phyloP scores from a whole-genome alignment of 2,329 filamentous ascomycete species.

The Monascus ruber region DNA sequence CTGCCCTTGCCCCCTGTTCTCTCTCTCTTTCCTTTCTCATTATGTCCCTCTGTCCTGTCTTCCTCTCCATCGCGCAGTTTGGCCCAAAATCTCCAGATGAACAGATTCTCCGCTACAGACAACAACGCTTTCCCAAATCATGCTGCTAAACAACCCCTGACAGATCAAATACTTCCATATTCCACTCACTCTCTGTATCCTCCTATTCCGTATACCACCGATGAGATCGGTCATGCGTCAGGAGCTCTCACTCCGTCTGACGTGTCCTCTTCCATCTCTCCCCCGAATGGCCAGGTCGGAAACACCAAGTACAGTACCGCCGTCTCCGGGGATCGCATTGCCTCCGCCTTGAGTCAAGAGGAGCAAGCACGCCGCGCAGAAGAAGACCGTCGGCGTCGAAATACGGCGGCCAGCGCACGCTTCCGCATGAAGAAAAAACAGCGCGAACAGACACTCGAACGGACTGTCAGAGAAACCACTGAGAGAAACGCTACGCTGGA shows the following conservation, averaged over 20 bases:
- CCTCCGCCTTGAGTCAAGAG: slow-evolving; percentile 49
- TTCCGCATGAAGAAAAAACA: slow-evolving; percentile 97
- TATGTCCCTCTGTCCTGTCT: slow-evolving; percentile 15
- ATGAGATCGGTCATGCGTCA: slow-evolving; percentile 24
- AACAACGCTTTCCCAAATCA: slow-evolving; percentile 9
- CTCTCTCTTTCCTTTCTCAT: slow-evolving; percentile 16
- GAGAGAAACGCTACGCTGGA: slow-evolving; percentile 68
- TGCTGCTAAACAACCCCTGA: slow-evolving; percentile 27
- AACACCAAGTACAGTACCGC: slow-evolving; percentile 31
- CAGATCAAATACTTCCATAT: slow-evolving; percentile 30
- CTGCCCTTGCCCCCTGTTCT: slow-evolving; percentile 2
- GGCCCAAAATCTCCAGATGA: no score
- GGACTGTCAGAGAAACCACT: slow-evolving; percentile 68
- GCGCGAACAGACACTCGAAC: slow-evolving; percentile 74
- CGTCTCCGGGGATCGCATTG: slow-evolving; percentile 26
- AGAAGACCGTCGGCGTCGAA: slow-evolving; percentile 80
- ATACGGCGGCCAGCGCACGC: slow-evolving; percentile 77
- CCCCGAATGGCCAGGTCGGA: slow-evolving; percentile 28
- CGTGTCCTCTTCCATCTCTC: slow-evolving; percentile 31
- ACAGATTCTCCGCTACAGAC: no score
- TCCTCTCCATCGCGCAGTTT: no score
- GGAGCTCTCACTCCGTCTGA: slow-evolving; percentile 30
- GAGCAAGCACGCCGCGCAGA: slow-evolving; percentile 63
- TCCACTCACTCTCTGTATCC: slow-evolving; percentile 27
- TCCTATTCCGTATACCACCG: slow-evolving; percentile 25